Evolutionary conservation across 2,329 filamentous ascomycete species (phyloP).

Genomic region (Talaromyces marneffei): DNA sequence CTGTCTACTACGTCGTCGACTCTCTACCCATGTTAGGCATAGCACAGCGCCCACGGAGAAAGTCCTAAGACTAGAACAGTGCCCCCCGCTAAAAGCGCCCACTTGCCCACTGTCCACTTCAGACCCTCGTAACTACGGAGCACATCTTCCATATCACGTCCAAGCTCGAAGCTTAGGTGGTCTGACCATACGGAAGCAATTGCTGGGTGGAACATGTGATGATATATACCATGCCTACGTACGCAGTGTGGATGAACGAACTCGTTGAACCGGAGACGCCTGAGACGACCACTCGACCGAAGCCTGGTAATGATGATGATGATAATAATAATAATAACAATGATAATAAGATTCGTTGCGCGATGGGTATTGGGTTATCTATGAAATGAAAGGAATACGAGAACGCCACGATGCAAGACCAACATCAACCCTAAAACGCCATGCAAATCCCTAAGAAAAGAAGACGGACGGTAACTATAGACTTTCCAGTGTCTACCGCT

Average conservation of each 20-base stretch:
- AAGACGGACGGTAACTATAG: too few species aligned
- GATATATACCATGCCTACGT: not conserved
- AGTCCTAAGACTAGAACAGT: not conserved
- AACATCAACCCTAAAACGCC: not conserved
- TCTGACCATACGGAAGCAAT: constrained; percentile 1
- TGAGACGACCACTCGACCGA: not conserved
- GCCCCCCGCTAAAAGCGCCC: not conserved
- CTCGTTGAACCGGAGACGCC: too few species aligned
- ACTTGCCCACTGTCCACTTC: not conserved
- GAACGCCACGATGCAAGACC: constrained; percentile 11
- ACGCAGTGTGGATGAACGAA: not conserved
- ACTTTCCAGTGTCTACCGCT: constrained; percentile 1
- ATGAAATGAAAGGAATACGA: not conserved
- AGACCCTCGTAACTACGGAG: not conserved
- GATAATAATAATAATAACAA: not conserved
- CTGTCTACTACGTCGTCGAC: too few species aligned
- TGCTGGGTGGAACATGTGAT: not conserved
- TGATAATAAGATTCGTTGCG: not conserved
- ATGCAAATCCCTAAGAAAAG: not conserved
- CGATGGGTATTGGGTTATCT: constrained; percentile 9
- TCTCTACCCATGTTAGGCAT: too few species aligned
- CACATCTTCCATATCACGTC: not conserved
- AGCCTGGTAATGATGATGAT: not conserved
- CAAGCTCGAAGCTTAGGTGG: not conserved
- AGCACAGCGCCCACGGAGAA: not conserved